phyloP scores from a whole-genome alignment of 164 flowering plant genomes.

The Santalum album region DNA sequence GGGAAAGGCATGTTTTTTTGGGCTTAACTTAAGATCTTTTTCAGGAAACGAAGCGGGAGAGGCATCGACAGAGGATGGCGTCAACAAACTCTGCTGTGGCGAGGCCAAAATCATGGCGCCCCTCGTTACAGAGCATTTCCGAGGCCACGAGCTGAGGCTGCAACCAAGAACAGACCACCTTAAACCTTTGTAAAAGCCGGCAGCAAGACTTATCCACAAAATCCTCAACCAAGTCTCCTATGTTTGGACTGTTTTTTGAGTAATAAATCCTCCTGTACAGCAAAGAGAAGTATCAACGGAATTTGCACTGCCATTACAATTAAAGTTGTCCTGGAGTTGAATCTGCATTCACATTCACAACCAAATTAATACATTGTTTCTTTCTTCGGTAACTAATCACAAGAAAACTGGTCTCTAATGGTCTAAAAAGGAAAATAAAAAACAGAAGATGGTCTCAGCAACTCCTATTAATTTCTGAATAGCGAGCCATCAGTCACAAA shows the following conservation, averaged over 20 bases:
- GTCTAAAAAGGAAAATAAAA: too few relatives aligned
- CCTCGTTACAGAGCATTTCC: background rate
- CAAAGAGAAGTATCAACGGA: background rate
- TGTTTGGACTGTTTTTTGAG: background rate
- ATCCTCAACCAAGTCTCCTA: background rate
- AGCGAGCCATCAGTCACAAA: too few relatives aligned
- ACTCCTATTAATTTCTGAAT: too few relatives aligned
- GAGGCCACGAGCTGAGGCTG: background rate
- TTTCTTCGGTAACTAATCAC: too few relatives aligned
- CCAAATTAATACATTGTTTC: too few relatives aligned
- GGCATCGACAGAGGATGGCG: background rate
- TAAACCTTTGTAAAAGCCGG: background rate
- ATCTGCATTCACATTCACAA: background rate
- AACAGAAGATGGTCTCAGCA: too few relatives aligned
- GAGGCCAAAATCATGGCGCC: conserved; percentile 1
- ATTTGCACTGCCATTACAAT: background rate
- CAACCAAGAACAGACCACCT: background rate
- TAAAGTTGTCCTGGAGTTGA: background rate
- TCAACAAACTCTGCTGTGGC: background rate
- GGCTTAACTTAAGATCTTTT: too few relatives aligned
- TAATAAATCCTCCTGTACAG: background rate
- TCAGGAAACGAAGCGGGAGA: background rate
- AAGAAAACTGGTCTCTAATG: too few relatives aligned
- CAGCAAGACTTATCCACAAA: background rate
- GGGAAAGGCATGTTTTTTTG: too few relatives aligned